Evolutionary conservation across 305 asterid genomes (phyloP).

Genomic region (Withania somnifera): DNA sequence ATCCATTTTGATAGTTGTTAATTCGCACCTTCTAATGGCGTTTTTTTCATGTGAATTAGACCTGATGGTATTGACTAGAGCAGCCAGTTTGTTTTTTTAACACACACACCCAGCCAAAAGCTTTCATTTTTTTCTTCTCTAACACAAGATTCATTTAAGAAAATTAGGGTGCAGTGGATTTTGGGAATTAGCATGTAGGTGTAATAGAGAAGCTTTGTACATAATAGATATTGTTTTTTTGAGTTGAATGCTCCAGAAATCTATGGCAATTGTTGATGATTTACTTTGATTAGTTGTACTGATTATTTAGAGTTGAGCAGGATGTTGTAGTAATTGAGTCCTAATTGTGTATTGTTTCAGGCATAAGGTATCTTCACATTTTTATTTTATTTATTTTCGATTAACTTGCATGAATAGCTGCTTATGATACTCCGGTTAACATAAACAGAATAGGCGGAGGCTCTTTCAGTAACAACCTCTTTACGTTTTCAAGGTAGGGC

Average conservation of each 20-base stretch:
- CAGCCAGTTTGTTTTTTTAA: background rate
- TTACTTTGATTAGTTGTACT: background rate
- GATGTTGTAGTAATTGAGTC: background rate
- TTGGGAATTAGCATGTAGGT: background rate
- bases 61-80: background rate
- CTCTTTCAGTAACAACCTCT: background rate
- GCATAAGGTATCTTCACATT: background rate
- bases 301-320: background rate
- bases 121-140: background rate
- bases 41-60: background rate
- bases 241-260: background rate
- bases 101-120: background rate
- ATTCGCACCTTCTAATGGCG: background rate
- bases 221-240: background rate
- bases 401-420: background rate
- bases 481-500: background rate
- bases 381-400: background rate
- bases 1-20: background rate
- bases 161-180: background rate
- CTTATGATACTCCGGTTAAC: too few relatives aligned
- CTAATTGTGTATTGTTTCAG: background rate
- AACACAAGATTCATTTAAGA: background rate
- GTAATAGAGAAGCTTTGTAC: background rate
- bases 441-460: background rate
- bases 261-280: background rate